Conservation (phyloP, 768 basidiomycete genomes). For the Thelephora aurantiotincta region DNA sequence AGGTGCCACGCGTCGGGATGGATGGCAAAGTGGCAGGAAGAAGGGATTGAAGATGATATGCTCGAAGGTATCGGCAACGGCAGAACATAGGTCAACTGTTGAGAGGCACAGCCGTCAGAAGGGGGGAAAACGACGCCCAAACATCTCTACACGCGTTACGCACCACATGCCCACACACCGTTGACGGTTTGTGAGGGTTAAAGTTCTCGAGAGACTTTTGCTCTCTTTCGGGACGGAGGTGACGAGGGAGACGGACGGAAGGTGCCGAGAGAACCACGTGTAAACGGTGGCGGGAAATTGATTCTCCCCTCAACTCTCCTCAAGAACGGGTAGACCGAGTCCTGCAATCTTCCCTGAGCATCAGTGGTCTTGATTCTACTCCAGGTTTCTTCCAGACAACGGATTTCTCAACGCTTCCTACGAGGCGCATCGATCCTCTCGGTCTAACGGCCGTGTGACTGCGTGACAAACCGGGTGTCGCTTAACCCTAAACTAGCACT, state of each 20-base stretch:
- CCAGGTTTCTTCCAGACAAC: no score
- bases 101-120: conserved; percentile 3
- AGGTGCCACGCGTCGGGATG: conserved; percentile 8
- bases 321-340: no score
- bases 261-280: no score
- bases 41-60: conserved; percentile 15
- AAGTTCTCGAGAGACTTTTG: no score
- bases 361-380: no score
- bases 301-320: no score
- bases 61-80: conserved; percentile 41
- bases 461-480: conserved; percentile 1
- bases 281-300: no score
- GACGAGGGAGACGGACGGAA: no score
- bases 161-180: conserved; percentile 4
- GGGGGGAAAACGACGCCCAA: not conserved
- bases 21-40: conserved; percentile 1
- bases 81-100: conserved; percentile 65
- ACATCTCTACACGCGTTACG: not conserved
- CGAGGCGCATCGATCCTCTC: no score
- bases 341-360: no score
- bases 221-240: no score
- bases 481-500: not conserved
- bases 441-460: not conserved
- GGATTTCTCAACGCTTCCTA: no score
- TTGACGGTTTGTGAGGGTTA: conserved; percentile 35